Evolutionary conservation across 306 rosid species (phyloP), one percentile per base, ranked within the genome.

Genomic region (Lithocarpus polystachyus): DNA sequence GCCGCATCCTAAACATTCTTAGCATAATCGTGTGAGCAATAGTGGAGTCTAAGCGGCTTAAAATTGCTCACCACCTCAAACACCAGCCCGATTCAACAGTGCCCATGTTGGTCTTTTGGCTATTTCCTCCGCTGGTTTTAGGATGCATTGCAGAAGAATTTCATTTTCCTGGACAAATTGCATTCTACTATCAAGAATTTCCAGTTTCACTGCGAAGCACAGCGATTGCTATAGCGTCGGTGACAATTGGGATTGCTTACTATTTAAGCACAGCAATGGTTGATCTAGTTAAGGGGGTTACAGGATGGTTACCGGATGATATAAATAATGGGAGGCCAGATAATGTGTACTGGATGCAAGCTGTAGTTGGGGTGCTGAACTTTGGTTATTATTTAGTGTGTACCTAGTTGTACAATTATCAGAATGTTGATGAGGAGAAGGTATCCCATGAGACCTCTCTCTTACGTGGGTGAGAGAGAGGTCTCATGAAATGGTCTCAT

Each of bases 61-160:
- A 82, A 35, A 40, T 81, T 45, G 78, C 57, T 3, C 87, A 84
- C 51, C 51, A 45, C 5, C 1, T 35, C 40, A 35, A 35, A 35
- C 68, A 74, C 15, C 67, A 72, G 5, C 17, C 22, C 11, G 13
- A 61, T 24, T 48, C 74, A 54, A 23, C 7, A n/a, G 80, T 56
- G 40, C 59, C 80, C 4, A 84, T 88, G 86, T 80, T 71, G 0
- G 75, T 69, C 2, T 56, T 90, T 0, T 92, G 97, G 97, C 82
- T 88, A 33, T 83, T 83, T 67, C 92, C 90, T 43, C 93, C 89
- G 14, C 48, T 88, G 59, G 84, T 68, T 68, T 28, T 88, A 52
- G 86, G 80, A 57, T 90, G 94, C 1, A 29, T 87, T 19, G 94
- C 93, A 56, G 97, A 84, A 81, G 91, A 92, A 4, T 90, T 92